A percentile compares a stretch with the other conserved stretches of the same genome.
Conservation (phyloP, 2,329 filamentous ascomycete species). For the Immersiporthe knoxdaviesiana region DNA sequence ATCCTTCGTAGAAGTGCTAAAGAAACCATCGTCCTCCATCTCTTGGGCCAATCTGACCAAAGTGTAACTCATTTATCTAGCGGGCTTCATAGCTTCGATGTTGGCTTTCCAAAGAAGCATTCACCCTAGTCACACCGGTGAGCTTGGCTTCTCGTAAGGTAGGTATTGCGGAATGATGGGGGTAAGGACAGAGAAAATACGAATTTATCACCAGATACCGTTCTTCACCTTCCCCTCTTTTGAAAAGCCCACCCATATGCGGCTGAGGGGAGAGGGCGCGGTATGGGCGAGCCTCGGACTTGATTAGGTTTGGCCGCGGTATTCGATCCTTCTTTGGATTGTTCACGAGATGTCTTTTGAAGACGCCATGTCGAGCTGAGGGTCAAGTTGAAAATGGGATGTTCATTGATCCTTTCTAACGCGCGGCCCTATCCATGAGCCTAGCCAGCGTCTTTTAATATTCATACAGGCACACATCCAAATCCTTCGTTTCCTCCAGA, state of each 20-base stretch:
- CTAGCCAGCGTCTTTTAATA: too few species aligned
- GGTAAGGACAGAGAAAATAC: not conserved
- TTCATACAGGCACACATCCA: too few species aligned
- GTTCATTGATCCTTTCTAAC: too few species aligned
- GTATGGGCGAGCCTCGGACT: not conserved
- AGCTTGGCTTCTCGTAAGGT: not conserved
- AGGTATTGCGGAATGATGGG: too few species aligned
- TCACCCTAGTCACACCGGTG: not conserved
- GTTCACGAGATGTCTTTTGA: not conserved
- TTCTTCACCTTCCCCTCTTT: not conserved
- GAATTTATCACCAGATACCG: not conserved
- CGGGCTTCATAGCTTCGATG: not conserved
- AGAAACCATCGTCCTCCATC: not conserved
- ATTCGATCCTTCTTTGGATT: not conserved
- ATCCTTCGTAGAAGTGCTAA: not conserved
- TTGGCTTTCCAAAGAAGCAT: not conserved
- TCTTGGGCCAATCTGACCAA: not conserved
- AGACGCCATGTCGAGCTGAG: too few species aligned
- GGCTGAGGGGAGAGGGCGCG: not conserved
- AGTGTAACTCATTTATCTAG: not conserved
- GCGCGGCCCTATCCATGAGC: too few species aligned
- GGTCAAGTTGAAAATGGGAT: too few species aligned
- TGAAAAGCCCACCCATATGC: not conserved
- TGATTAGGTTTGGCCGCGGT: not conserved
- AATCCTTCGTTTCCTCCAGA: too few species aligned